Evolutionary conservation across 345 rosid species (phyloP).

Genomic region (Psidium guajava): DNA sequence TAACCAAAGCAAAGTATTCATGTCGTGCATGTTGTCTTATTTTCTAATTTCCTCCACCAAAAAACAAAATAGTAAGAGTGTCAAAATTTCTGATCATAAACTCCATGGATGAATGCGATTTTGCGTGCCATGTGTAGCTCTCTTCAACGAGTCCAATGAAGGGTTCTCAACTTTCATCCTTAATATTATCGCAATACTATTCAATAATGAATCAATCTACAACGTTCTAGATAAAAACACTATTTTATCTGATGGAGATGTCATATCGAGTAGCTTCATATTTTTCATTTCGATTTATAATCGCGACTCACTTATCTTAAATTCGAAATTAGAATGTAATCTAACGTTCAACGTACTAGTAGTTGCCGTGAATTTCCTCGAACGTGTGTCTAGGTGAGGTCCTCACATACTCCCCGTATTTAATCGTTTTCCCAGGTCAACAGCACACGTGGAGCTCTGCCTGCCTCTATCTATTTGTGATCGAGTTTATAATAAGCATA

Average conservation of each 20-base stretch:
- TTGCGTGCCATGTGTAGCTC: too few relatives aligned
- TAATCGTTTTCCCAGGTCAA: background rate
- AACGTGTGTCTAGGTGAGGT: background rate
- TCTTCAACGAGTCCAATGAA: rapidly evolving
- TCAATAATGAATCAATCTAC: background rate
- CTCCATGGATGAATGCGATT: background rate
- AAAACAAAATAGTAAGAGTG: background rate
- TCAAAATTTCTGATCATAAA: rapidly evolving
- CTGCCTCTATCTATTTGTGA: too few relatives aligned
- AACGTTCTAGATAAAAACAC: background rate
- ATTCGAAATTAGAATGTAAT: background rate
- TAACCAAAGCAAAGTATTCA: background rate
- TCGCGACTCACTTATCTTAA: rapidly evolving
- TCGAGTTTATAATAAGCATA: too few relatives aligned
- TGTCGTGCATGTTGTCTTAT: background rate
- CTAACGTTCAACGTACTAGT: background rate
- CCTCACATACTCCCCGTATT: background rate
- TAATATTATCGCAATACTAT: background rate
- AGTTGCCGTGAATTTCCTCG: background rate
- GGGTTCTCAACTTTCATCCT: background rate
- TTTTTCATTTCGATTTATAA: background rate
- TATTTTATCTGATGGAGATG: rapidly evolving
- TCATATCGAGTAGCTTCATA: background rate
- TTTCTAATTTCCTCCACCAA: background rate
- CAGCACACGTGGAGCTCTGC: too few relatives aligned